phyloP scores from a whole-genome alignment of 2,329 filamentous ascomycete genomes.

The Pseudocercospora musae region DNA sequence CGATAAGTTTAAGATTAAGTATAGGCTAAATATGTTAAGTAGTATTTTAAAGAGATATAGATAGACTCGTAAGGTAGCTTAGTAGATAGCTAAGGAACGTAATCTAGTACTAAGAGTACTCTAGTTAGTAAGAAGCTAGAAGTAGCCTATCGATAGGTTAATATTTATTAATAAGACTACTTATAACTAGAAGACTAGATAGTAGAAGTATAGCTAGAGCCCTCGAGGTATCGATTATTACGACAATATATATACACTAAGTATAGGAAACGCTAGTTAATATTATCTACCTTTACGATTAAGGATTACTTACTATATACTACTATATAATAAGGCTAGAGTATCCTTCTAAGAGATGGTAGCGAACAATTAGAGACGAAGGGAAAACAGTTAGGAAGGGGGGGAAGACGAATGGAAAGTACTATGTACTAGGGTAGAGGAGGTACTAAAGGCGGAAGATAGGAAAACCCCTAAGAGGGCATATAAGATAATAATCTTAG shows the following conservation, averaged over 20 bases:
- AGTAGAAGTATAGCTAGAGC: slow-evolving; percentile 1
- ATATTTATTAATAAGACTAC: neutral
- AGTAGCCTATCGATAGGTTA: neutral
- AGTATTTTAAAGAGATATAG: neutral
- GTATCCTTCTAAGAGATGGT: too few species aligned
- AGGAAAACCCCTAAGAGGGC: too few species aligned
- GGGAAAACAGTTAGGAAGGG: too few species aligned
- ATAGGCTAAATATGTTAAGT: neutral
- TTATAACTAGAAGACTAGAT: neutral
- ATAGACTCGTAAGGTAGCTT: neutral
- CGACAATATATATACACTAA: neutral
- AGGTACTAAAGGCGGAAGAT: too few species aligned
- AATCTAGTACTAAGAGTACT: neutral
- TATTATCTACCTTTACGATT: neutral
- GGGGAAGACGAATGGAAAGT: too few species aligned
- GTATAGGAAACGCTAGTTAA: neutral
- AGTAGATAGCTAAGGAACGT: neutral
- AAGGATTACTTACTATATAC: neutral
- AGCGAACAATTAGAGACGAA: too few species aligned
- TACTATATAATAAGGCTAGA: neutral
- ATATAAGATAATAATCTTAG: too few species aligned
- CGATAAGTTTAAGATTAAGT: neutral
- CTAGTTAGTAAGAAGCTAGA: neutral
- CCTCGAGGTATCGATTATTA: neutral
- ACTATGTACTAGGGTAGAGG: too few species aligned